Evolutionary conservation across 169 alveolate species (phyloP).

Genomic region (Plasmodium gaboni): DNA sequence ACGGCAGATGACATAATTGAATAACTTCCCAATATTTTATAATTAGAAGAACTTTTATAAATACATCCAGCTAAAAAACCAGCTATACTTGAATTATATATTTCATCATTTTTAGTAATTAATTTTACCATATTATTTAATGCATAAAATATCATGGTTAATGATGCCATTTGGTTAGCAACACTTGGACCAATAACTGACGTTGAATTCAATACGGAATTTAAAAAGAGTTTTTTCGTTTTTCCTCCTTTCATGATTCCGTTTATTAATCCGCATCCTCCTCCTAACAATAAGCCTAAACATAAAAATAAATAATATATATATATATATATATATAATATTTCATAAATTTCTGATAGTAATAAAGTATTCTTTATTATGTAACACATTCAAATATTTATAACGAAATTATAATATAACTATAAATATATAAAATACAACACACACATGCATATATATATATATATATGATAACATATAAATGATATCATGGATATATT

Average conservation of each 20-base stretch:
- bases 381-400: too few relatives aligned
- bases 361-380: too few relatives aligned
- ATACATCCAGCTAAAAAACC: conserved; percentile 91
- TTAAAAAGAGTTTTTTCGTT: conserved; percentile 87
- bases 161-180: conserved; percentile 88
- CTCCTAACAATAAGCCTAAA: conserved; percentile 89
- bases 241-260: conserved; percentile 92
- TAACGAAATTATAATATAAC: too few relatives aligned
- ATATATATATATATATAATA: background rate
- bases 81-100: conserved; percentile 82
- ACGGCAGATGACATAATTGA: conserved; percentile 81
- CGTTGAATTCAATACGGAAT: conserved; percentile 88
- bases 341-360: too few relatives aligned
- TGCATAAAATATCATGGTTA: conserved; percentile 89
- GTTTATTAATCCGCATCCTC: conserved; percentile 86
- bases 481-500: too few relatives aligned
- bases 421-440: too few relatives aligned
- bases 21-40: conserved; percentile 79
- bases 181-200: conserved; percentile 87
- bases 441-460: too few relatives aligned
- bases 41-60: conserved; percentile 83
- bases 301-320: conserved; percentile 2
- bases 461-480: too few relatives aligned
- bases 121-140: conserved; percentile 81
- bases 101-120: conserved; percentile 81